These are phyloP conservation scores for Phytophthora nicotianae DNA, from an alignment of 352 stramenopile species.

Conservation along the genomic window DNA sequence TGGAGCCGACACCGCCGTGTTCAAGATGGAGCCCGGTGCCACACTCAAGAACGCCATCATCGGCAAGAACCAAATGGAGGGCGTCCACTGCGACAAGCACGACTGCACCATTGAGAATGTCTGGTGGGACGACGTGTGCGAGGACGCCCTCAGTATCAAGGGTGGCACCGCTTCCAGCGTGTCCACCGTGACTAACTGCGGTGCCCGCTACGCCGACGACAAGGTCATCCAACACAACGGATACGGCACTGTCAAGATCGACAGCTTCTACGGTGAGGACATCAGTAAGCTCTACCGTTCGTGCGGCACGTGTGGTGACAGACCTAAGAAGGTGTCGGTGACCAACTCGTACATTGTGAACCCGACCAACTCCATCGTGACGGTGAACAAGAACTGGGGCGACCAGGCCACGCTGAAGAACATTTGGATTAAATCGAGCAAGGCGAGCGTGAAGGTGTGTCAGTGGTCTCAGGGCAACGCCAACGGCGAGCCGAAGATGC, in stretches of 20 bases:
- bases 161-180: background rate
- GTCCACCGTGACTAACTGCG: background rate
- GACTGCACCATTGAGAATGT: background rate
- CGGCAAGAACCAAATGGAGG: background rate
- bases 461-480: constrained; percentile 36
- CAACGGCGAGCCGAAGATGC: constrained; percentile 18
- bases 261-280: background rate
- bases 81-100: background rate
- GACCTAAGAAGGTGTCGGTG: constrained; percentile 2
- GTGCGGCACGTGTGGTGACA: background rate
- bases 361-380: constrained; percentile 37
- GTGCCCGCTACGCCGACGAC: background rate
- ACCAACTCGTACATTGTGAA: constrained; percentile 39
- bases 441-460: constrained; percentile 30
- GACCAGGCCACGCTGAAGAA: constrained; percentile 51
- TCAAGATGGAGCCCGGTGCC: background rate
- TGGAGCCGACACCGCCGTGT: background rate
- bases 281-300: background rate
- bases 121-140: background rate
- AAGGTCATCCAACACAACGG: background rate
- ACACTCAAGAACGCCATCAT: background rate
- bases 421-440: constrained; percentile 25
- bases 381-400: constrained; percentile 47
- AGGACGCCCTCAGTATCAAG: background rate
- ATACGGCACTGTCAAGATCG: background rate